Evolutionary conservation across 129 eudicot genomes (phyloP), one percentile per base, ranked within the genome.

Genomic region (Escallonia rubra): DNA sequence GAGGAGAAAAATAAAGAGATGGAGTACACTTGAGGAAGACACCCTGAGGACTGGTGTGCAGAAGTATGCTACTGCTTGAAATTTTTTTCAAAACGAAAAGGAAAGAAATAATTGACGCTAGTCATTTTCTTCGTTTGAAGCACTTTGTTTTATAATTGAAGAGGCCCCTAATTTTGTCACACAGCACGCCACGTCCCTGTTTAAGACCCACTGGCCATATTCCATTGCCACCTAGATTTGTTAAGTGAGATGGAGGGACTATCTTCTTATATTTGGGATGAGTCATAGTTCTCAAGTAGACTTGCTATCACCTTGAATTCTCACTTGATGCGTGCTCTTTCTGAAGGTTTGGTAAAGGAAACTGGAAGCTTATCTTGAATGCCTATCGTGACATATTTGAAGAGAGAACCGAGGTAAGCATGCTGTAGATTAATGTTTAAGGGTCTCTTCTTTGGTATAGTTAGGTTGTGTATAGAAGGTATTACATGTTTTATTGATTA

Each of bases 361-460:
- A 80, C 60, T 90, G 97, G 97, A 86, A 86, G 82, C 67, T 77
- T 61, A 90, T 90, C 54, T 78, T 90, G 50, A 74, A 54, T 62
- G 34, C 47, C 10, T 64, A 86, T 66, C 82, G 71, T 14, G 89
- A 84, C 67, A 69, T 79, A 57, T 87, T 90, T 64, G 85, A 75
- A 57, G 95, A 78, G 45, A 84, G 97, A 80, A 90, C 97, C 1
- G 91, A 84, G 78, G 97, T 84, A 82, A 65, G 46, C 63, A 50
- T 50, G 39, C 44, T 44, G 34, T 49, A 40, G n/a, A 2, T 63
- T 10, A 10, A 45, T 53, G 53, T 60, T 23, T 15, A 57, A 47
- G 59, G 40, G 40, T 58, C 55, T 64, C 38, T 50, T 34, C 16
- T 6, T 71, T 71, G 42, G 4, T 48, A 40, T 41, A 53, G n/a